Percentiles rank a stretch among this genome's conserved stretches.
Conservation (phyloP, 1,284 basidiomycete species). For the Laetiporus sulphureus region DNA sequence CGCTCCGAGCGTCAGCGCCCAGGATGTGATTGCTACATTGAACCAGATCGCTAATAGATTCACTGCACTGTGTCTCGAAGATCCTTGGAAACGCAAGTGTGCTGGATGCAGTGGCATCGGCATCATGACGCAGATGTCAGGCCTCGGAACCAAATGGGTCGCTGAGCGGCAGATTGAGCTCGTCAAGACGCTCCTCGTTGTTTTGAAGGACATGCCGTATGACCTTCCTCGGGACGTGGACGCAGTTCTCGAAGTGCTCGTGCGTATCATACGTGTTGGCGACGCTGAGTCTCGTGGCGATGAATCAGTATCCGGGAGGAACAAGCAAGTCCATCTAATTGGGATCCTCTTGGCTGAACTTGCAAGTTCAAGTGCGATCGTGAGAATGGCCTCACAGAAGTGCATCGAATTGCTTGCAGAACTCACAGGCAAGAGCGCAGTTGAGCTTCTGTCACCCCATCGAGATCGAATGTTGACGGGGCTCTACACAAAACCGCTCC, state of each 20-base stretch:
- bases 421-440: constrained; percentile 65
- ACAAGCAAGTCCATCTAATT: constrained; percentile 59
- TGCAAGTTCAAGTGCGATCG: constrained; percentile 81
- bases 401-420: constrained; percentile 81
- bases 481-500: constrained; percentile 95
- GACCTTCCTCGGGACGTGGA: constrained; percentile 84
- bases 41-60: constrained; percentile 79
- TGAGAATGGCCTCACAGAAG: constrained; percentile 80
- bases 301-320: constrained; percentile 35
- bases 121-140: constrained; percentile 67
- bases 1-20: constrained; percentile 35
- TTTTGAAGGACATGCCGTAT: constrained; percentile 92
- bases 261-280: constrained; percentile 71
- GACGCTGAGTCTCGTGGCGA: constrained; percentile 45
- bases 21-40: constrained; percentile 59
- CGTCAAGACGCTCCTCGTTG: constrained; percentile 86
- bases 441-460: constrained; percentile 80
- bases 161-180: constrained; percentile 89
- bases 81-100: constrained; percentile 81
- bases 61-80: constrained; percentile 81
- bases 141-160: constrained; percentile 77
- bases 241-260: constrained; percentile 75
- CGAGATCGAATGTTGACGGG: constrained; percentile 84
- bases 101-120: constrained; percentile 84
- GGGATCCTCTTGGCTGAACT: constrained; percentile 90